Percentiles rank a stretch among this genome's conserved stretches.
These are phyloP conservation scores for Xerophyta viscosa DNA, from an alignment of 106 monocot genomes.

Conservation along the genomic window DNA sequence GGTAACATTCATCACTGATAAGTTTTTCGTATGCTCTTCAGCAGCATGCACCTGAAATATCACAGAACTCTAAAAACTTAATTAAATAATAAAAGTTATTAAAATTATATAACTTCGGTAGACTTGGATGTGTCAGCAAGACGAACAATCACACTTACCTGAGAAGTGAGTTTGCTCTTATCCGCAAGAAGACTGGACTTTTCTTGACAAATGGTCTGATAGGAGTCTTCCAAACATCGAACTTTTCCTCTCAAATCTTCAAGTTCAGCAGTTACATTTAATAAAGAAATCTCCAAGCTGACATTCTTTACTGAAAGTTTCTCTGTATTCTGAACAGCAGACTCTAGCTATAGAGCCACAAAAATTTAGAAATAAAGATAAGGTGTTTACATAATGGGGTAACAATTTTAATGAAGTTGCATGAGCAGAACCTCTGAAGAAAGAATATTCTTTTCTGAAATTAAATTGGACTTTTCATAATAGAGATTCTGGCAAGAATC, in stretches of 20 bases:
- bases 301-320: not conserved
- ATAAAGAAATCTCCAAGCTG: not conserved
- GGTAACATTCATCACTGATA: no score
- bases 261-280: not conserved
- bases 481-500: not conserved
- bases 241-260: not conserved
- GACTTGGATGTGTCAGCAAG: no score
- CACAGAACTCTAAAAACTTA: no score
- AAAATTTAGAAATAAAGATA: no score
- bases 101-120: no score
- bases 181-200: not conserved
- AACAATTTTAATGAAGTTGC: no score
- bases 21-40: no score
- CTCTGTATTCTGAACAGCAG: not conserved
- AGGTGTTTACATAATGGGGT: no score
- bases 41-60: no score
- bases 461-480: not conserved
- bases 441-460: constrained; percentile 3
- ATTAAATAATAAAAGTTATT: no score
- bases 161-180: not conserved
- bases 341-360: not conserved
- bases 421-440: not conserved
- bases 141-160: not conserved
- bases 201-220: not conserved
- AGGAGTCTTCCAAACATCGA: not conserved